phyloP scores from a whole-genome alignment of 257 asterid genomes.

The Solanum appendiculatum region DNA sequence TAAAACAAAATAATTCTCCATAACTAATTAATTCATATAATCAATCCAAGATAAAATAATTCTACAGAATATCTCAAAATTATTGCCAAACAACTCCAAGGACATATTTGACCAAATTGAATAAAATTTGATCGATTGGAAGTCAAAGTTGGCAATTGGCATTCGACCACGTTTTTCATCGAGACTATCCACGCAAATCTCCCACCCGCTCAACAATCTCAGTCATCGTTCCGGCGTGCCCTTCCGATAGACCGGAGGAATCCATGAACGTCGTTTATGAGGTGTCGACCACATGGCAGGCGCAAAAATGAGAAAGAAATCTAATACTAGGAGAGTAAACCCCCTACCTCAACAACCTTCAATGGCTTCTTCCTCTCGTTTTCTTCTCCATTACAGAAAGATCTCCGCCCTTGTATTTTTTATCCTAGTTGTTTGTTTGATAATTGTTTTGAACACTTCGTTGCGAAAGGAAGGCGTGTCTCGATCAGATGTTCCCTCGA shows the following conservation, averaged over 20 bases:
- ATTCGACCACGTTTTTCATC: not conserved
- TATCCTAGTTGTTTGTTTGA: constrained; percentile 12
- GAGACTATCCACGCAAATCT: not conserved
- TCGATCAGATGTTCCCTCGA: constrained; percentile 13
- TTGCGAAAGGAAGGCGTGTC: constrained; percentile 12
- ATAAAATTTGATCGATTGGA: not conserved
- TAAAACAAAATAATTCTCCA: not conserved
- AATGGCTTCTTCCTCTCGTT: constrained; percentile 24
- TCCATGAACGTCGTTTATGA: not conserved
- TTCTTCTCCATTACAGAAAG: constrained; percentile 16
- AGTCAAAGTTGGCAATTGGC: not conserved
- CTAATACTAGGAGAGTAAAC: constrained; percentile 11
- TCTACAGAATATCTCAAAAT: not conserved
- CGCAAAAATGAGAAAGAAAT: constrained; percentile 31
- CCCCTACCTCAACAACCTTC: constrained; percentile 13
- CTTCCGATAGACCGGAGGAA: not conserved
- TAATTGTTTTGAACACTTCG: constrained; percentile 23
- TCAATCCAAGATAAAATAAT: no score
- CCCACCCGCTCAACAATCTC: not conserved
- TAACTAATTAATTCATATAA: no score
- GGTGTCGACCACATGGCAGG: constrained; percentile 17
- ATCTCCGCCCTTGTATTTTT: constrained; percentile 22
- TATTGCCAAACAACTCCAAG: not conserved
- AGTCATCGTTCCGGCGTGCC: not conserved
- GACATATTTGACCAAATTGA: not conserved